Evolutionary conservation across 192 early-diverging fungal species (phyloP).

Genomic region (Coemansia sp.): DNA sequence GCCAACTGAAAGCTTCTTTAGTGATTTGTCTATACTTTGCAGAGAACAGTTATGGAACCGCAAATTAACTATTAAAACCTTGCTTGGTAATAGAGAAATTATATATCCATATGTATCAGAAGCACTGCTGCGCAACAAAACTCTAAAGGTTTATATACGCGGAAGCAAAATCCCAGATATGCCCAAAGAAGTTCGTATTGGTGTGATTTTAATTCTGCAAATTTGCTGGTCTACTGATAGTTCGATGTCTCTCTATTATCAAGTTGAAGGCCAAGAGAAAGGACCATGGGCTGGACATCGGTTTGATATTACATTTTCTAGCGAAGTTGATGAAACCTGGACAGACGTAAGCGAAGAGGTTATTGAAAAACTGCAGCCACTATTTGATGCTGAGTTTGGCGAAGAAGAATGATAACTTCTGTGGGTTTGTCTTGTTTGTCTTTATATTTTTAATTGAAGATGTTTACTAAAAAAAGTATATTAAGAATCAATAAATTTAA

Average conservation of each 20-base stretch:
- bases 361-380: neutral
- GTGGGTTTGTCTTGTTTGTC: too few relatives aligned
- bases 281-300: neutral
- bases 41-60: too few relatives aligned
- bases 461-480: too few relatives aligned
- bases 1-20: neutral
- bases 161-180: neutral
- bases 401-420: too few relatives aligned
- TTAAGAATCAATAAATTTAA: too few relatives aligned
- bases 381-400: neutral
- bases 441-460: too few relatives aligned
- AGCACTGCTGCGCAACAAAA: neutral
- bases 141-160: neutral
- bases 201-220: neutral
- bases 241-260: too few relatives aligned
- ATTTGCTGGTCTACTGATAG: neutral
- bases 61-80: neutral
- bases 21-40: too few relatives aligned
- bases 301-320: neutral
- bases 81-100: neutral
- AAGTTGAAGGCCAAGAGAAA: neutral
- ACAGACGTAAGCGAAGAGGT: neutral
- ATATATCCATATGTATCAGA: neutral
- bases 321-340: neutral
- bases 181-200: neutral